Evolutionary conservation across 129 eudicot genomes (phyloP).

Genomic region (Tanacetum coccineum): DNA sequence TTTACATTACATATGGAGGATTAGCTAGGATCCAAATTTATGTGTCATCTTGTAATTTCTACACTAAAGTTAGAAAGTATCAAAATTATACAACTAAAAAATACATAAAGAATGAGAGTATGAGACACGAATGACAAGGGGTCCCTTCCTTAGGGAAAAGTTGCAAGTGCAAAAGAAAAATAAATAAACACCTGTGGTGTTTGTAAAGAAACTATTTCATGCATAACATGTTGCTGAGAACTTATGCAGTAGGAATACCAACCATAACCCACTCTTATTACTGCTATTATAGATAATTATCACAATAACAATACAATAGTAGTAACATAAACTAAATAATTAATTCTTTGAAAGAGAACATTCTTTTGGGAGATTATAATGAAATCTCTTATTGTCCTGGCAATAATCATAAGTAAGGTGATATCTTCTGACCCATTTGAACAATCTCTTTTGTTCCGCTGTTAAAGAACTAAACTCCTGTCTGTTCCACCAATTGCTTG

Average conservation of each 20-base stretch:
- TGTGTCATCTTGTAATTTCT: not conserved
- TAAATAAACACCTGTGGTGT: too few relatives aligned
- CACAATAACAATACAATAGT: constrained; percentile 19
- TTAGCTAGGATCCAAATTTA: constrained; percentile 17
- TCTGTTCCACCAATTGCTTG: too few relatives aligned
- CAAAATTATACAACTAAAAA: not conserved
- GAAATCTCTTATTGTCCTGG: constrained; percentile 62
- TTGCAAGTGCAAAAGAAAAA: not conserved
- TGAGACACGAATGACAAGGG: constrained; percentile 9
- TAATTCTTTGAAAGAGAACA: constrained; percentile 72
- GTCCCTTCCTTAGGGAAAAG: not conserved
- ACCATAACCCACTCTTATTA: constrained; percentile 10
- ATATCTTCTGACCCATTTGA: constrained; percentile 77
- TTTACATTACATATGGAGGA: constrained; percentile 19
- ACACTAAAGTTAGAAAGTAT: too few relatives aligned
- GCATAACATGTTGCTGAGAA: not conserved
- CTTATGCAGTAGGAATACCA: constrained; percentile 8
- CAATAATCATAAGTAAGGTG: too few relatives aligned
- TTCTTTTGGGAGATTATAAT: constrained; percentile 67
- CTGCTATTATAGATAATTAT: constrained; percentile 15
- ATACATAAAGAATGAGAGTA: constrained; percentile 15
- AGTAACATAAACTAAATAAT: constrained; percentile 24
- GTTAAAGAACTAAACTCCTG: constrained; percentile 45
- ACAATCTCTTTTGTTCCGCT: constrained; percentile 65
- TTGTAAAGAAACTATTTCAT: constrained; percentile 19